Percentiles rank a stretch among this genome's conserved stretches.
These are phyloP conservation scores for Bacterosira constricta DNA, from an alignment of 108 stramenopile genomes.

Conservation along the genomic window DNA sequence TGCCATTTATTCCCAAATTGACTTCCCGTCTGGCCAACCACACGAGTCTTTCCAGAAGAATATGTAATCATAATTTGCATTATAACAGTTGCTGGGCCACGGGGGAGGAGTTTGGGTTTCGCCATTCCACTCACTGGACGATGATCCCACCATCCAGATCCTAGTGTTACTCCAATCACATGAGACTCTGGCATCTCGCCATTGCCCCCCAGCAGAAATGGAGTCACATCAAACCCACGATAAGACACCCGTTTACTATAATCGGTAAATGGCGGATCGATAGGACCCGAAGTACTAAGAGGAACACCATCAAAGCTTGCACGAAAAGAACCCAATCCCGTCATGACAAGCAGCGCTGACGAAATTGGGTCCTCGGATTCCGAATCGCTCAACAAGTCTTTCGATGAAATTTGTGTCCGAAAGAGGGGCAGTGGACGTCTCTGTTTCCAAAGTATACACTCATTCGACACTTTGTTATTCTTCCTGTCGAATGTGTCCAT, in stretches of 20 bases:
- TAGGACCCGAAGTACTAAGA: constrained; percentile 33
- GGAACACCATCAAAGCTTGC: constrained; percentile 46
- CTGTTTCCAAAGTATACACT: constrained; percentile 22
- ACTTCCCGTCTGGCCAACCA: constrained; percentile 10
- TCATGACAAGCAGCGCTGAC: constrained; percentile 37
- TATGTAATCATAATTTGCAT: constrained; percentile 28
- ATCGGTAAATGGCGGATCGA: constrained; percentile 51
- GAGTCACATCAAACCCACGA: constrained; percentile 50
- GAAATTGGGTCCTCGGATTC: constrained; percentile 13
- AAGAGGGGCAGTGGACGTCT: constrained; percentile 32
- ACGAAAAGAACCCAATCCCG: constrained; percentile 46
- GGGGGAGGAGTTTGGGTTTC: constrained; percentile 21
- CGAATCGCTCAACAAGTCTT: not conserved
- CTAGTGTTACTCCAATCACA: constrained; percentile 37
- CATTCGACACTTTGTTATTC: not conserved
- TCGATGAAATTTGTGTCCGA: constrained; percentile 10
- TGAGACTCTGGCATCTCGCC: not conserved
- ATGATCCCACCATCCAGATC: constrained; percentile 53
- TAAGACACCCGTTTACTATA: constrained; percentile 48
- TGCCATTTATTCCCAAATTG: constrained; percentile 20
- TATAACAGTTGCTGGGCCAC: constrained; percentile 25
- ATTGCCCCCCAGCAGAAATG: constrained; percentile 13
- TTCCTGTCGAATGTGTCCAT: constrained; percentile 35
- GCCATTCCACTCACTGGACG: constrained; percentile 38
- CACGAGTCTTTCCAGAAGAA: not conserved